These are phyloP conservation scores for Kluyveromyces dobzhanskii DNA, from an alignment of 805 yeast species.

Conservation along the genomic window DNA sequence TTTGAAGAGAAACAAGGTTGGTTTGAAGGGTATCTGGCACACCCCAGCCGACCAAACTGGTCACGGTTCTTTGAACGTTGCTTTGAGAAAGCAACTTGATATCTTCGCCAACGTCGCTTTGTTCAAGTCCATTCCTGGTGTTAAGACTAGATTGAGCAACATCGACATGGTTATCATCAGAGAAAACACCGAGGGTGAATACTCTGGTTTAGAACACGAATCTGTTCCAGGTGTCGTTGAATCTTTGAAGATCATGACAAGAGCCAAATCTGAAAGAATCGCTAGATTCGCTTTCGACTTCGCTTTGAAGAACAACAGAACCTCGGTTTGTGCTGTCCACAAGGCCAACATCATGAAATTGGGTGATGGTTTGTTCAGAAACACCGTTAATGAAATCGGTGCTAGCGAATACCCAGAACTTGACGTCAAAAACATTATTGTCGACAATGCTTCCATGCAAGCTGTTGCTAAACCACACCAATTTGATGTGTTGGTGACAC, in stretches of 20 bases:
- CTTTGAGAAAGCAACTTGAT: slow-evolving; percentile 92
- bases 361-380: slow-evolving; percentile 96
- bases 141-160: slow-evolving; percentile 77
- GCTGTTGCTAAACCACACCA: slow-evolving; percentile 98
- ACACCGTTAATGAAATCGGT: slow-evolving; percentile 82
- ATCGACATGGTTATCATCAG: slow-evolving; percentile 92
- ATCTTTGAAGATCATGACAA: slow-evolving; percentile 89
- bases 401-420: slow-evolving; percentile 79
- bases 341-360: slow-evolving; percentile 98
- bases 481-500: slow-evolving; percentile 95
- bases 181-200: slow-evolving; percentile 99
- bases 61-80: slow-evolving; percentile 85
- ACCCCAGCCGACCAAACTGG: slow-evolving; percentile 75
- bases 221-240: slow-evolving; percentile 97
- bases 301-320: slow-evolving; percentile 86
- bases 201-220: slow-evolving; percentile 96
- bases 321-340: slow-evolving; percentile 92
- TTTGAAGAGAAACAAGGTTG: slow-evolving; percentile 91
- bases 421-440: slow-evolving; percentile 84
- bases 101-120: slow-evolving; percentile 92
- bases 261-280: slow-evolving; percentile 90
- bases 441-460: slow-evolving; percentile 98
- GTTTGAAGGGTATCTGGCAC: slow-evolving; percentile 91
- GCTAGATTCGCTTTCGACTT: slow-evolving; percentile 96
- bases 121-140: slow-evolving; percentile 91